Conservation (phyloP, 192 early-diverging fungal species). For the Backusella mclennaniae region DNA sequence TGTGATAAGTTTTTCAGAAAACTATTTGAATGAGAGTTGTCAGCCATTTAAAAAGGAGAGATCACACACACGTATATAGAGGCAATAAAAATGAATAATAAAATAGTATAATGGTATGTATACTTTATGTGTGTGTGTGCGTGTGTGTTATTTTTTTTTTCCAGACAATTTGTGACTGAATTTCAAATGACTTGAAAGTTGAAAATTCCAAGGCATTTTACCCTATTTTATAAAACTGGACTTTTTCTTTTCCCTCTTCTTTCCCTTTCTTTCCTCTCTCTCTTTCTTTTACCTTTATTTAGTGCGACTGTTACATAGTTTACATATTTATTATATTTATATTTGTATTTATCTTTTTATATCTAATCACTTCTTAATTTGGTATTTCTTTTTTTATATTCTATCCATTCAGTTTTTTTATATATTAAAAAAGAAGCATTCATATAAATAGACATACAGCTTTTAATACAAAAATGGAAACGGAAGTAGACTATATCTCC, state of each 20-base stretch:
- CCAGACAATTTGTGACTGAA: background rate
- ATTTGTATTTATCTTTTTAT: too few species aligned
- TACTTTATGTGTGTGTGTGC: background rate
- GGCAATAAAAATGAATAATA: background rate
- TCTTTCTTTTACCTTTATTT: background rate
- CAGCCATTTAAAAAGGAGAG: conserved; percentile 8
- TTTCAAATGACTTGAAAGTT: background rate
- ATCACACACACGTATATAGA: background rate
- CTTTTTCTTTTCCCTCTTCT: background rate
- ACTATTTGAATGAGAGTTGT: conserved; percentile 15
- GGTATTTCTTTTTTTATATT: background rate
- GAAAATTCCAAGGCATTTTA: background rate
- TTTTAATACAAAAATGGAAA: background rate
- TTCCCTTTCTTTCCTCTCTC: background rate
- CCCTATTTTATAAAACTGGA: background rate
- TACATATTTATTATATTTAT: background rate
- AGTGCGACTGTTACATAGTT: background rate
- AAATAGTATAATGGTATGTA: background rate
- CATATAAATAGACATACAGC: background rate
- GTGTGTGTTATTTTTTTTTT: background rate
- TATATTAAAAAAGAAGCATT: background rate
- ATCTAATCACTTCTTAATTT: background rate
- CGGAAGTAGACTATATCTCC: conserved; percentile 37
- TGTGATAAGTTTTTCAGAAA: conserved; percentile 34
- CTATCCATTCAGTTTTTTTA: background rate